Evolutionary conservation across 78 protist species (phyloP), one percentile per base, ranked within the genome.

Genomic region (Polysphondylium violaceum): DNA sequence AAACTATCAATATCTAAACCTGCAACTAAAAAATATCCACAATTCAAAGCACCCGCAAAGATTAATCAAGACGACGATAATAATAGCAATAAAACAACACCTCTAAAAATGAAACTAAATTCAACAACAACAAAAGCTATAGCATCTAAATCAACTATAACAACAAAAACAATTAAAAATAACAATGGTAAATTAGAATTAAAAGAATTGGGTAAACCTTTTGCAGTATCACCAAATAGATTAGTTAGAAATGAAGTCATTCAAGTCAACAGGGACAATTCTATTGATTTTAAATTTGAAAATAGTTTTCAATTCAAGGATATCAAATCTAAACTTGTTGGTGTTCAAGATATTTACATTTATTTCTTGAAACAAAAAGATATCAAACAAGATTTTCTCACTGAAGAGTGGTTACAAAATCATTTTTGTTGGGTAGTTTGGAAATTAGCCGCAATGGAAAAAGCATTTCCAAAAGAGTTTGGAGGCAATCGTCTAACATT

Each of bases 341-440:
- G 89, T 38, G 69, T 79, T 23, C 38, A 50, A 6, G 89, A 79
- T 17, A 35, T 79, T 14, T 68, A 16, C 25, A 47, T 64, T 51
- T 43, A 53, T 83, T 27, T 43, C 25, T 4, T n/a, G 12, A 38
- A 58, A 69, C 8, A 16, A 19, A 74, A 25, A 6, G 19, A 67
- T 35, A 23, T n/a, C 7, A 25, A 27, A 36, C 43, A 14, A 1
- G 11, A 59, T 31, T 29, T 29, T 43, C 17, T 74, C 23, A 25
- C 74, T 1, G 55, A 68, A 23, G 93, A 55, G 19, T 94, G 96
- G 96, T 58, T 88, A 5, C 23, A 31, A n/a, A 94, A 94, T 74
- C 96, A 94, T 64, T 94, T 74, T 72, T 72, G 93, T 8, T 94
- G 96, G 96, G 81, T 94, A 23, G 90, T 94, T 38, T 94, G 96